A percentile compares a stretch with the other conserved stretches of the same genome.
Evolutionary conservation across 306 rosid species (phyloP).

Genomic region (Erythrophleum fordii): DNA sequence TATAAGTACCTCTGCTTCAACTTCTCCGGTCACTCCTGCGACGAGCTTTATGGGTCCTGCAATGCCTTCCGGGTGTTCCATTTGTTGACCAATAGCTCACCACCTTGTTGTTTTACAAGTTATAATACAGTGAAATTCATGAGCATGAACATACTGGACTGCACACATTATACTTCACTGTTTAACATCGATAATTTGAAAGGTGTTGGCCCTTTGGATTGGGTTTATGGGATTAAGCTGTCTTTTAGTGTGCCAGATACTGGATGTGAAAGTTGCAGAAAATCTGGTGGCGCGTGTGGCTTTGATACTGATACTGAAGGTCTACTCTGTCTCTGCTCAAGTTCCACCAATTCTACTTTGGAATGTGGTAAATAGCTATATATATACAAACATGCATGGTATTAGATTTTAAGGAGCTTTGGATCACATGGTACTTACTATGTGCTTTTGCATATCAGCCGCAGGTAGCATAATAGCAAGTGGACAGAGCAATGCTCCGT

Average conservation of each 20-base stretch:
- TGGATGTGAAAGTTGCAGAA: constrained; percentile 68
- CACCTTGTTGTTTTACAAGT: constrained; percentile 87
- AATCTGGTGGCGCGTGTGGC: constrained; percentile 84
- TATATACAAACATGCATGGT: background rate
- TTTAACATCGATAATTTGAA: constrained; percentile 53
- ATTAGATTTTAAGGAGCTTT: background rate
- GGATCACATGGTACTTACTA: background rate
- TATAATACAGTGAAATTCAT: constrained; percentile 73
- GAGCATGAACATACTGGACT: constrained; percentile 92
- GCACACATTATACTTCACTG: constrained; percentile 83
- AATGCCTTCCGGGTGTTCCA: constrained; percentile 83
- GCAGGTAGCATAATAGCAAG: constrained; percentile 53
- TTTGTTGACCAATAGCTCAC: constrained; percentile 62
- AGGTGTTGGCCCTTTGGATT: constrained; percentile 82
- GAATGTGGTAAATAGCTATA: constrained; percentile 64
- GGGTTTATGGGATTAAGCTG: constrained; percentile 89
- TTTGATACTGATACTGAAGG: constrained; percentile 90
- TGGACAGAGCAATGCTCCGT: constrained; percentile 42
- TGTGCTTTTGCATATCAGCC: constrained; percentile 43
- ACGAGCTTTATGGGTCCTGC: constrained; percentile 80
- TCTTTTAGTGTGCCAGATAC: constrained; percentile 69
- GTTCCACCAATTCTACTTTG: constrained; percentile 57
- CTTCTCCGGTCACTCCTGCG: constrained; percentile 87
- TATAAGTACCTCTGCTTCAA: constrained; percentile 86
- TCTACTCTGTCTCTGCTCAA: constrained; percentile 75